Evolutionary conservation across 441 rosid species (phyloP), one percentile per base, ranked within the genome.

Genomic region (Melastoma candidum): DNA sequence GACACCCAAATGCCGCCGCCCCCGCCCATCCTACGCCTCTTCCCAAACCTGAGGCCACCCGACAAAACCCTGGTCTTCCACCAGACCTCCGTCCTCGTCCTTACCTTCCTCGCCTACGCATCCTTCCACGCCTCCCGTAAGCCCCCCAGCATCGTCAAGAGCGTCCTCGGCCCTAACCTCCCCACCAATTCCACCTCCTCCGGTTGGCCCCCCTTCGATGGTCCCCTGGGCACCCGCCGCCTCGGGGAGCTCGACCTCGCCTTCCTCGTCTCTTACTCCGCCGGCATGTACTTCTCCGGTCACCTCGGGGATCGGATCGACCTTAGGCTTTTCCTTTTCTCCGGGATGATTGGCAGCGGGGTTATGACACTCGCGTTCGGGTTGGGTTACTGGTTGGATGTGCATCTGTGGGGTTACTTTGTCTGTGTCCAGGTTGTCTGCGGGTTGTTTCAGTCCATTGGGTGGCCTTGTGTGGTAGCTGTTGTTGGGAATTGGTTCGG

Each of bases 401-500:
- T 87, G 47, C 98, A 92, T 67, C 57, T 56, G 4, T 71, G 87
- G 14, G 54, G 71, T 3, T 83, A 59, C 71, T 88, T 74, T 72
- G 47, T 87, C 53, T 68, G 53, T 57, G 89, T 83, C 58, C 95
- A 90, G 74, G 71, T 87, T 53, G 60, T 77, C 44, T 83, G 90
- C 63, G 96, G 96, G n/a, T 59, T 85, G 72, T 85, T 85, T 74
- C 98, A 83, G 69, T 87, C 98, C 2, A 82, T 82, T 44, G 94
- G 98, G 11, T 88, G 95, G 96, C 96, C 98, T 59, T 92, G 89
- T 75, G 96, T 92, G 67, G 96, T 87, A 32, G 76, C 98, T 10
- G 76, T 87, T 12, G 82, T 85, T 59, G 95, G 98, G 52, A 92
- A 88, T 56, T 88, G 95, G 98, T 85, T 71, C 68, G 90, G 85